Evolutionary conservation across 2,329 filamentous ascomycete species (phyloP).

Genomic region (Xylariaceae sp.): DNA sequence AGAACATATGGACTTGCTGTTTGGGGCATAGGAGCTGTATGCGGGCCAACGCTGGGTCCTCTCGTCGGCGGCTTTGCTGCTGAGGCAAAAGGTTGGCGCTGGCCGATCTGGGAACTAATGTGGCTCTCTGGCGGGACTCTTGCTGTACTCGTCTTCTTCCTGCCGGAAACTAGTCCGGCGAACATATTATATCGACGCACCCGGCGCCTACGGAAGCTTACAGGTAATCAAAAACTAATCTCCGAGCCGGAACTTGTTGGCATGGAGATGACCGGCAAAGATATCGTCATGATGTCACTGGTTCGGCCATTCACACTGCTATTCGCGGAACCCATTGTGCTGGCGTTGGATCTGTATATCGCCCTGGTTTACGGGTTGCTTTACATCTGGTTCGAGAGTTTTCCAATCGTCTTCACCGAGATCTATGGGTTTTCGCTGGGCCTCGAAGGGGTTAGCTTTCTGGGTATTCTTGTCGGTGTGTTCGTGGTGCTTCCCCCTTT

Average conservation of each 20-base stretch:
- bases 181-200: slow-evolving; percentile 53
- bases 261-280: slow-evolving; percentile 39
- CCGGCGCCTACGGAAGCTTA: slow-evolving; percentile 38
- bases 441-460: slow-evolving; percentile 42
- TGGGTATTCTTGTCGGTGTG: slow-evolving; percentile 42
- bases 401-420: slow-evolving; percentile 46
- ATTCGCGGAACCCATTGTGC: slow-evolving; percentile 49
- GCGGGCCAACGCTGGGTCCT: slow-evolving; percentile 44
- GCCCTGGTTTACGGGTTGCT: slow-evolving; percentile 45
- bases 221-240: slow-evolving; percentile 34
- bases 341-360: slow-evolving; percentile 45
- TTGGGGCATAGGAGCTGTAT: slow-evolving; percentile 37
- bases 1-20: slow-evolving; percentile 39
- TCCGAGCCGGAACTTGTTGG: slow-evolving; percentile 50
- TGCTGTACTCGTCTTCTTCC: slow-evolving; percentile 42
- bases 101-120: slow-evolving; percentile 48
- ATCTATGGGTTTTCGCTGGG: slow-evolving; percentile 48
- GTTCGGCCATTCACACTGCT: slow-evolving; percentile 16
- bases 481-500: slow-evolving; percentile 49
- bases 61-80: slow-evolving; percentile 43
- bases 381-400: slow-evolving; percentile 50
- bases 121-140: slow-evolving; percentile 34
- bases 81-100: slow-evolving; percentile 40
- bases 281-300: slow-evolving; percentile 44
- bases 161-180: slow-evolving; percentile 50